Evolutionary conservation across 192 early-diverging fungal genomes (phyloP).

Genomic region (Umbelopsis vinacea): DNA sequence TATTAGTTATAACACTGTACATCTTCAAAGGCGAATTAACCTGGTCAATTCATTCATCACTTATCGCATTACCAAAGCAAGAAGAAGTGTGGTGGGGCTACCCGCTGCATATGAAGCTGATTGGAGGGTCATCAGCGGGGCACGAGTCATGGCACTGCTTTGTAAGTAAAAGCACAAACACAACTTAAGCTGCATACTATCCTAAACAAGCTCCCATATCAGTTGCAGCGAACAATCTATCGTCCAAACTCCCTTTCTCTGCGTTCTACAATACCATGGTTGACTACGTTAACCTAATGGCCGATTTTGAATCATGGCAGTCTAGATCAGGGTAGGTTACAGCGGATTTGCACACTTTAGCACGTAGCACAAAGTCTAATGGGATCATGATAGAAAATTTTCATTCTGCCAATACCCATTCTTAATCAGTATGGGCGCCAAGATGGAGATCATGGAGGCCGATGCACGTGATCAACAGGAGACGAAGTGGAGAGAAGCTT

Average conservation of each 20-base stretch:
- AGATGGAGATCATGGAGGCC: conserved; percentile 76
- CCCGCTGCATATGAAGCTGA: conserved; percentile 76
- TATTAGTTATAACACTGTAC: background rate
- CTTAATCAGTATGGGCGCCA: conserved; percentile 73
- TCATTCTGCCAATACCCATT: conserved; percentile 87
- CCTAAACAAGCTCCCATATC: background rate
- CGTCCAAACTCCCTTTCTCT: conserved; percentile 64
- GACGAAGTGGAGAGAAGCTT: conserved; percentile 69
- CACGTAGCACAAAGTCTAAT: background rate
- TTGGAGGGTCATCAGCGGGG: conserved; percentile 82
- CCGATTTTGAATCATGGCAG: conserved; percentile 80
- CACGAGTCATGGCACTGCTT: conserved; percentile 88
- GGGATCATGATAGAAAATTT: conserved; percentile 56
- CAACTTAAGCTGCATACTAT: background rate
- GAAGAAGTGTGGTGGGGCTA: conserved; percentile 38
- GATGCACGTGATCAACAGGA: conserved; percentile 82
- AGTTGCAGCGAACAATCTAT: conserved; percentile 77
- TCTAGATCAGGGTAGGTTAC: conserved; percentile 51
- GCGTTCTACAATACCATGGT: conserved; percentile 87
- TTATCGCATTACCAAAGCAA: conserved; percentile 74
- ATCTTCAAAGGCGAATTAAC: conserved; percentile 70
- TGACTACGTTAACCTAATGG: conserved; percentile 71
- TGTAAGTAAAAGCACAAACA: conserved; percentile 48
- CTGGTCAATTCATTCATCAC: conserved; percentile 88
- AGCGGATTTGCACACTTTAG: background rate